Evolutionary conservation across 805 yeast genomes (phyloP).

Genomic region (Lachancea sp.): DNA sequence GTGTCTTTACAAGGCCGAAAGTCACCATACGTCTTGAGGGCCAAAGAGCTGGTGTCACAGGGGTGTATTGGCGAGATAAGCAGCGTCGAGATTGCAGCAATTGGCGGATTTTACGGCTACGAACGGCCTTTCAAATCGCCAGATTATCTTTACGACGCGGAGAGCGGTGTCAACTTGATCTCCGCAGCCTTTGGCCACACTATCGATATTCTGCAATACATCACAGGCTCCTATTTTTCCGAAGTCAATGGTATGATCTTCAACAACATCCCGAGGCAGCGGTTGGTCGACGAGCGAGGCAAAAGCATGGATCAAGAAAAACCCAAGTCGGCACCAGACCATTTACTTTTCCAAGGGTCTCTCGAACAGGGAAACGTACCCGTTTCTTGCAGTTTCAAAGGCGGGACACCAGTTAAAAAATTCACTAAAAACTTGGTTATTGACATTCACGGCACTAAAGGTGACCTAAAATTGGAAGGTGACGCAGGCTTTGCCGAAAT

Average conservation of each 20-base stretch:
- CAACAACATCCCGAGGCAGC: slow-evolving; percentile 27
- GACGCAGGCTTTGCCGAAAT: slow-evolving; percentile 33
- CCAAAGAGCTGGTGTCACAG: slow-evolving; percentile 26
- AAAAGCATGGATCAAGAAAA: slow-evolving; percentile 17
- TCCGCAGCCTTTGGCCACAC: slow-evolving; percentile 30
- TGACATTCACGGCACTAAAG: slow-evolving; percentile 31
- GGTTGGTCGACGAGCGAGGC: slow-evolving; percentile 24
- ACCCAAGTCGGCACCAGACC: slow-evolving; percentile 27
- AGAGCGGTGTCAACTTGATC: slow-evolving; percentile 25
- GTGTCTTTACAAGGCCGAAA: slow-evolving; percentile 29
- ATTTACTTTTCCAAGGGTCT: slow-evolving; percentile 28
- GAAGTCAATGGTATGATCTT: slow-evolving; percentile 26
- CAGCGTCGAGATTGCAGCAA: slow-evolving; percentile 28
- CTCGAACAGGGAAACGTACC: slow-evolving; percentile 26
- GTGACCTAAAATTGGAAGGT: slow-evolving; percentile 30
- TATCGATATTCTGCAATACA: slow-evolving; percentile 27
- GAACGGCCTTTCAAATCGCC: slow-evolving; percentile 26
- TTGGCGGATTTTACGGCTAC: slow-evolving; percentile 31
- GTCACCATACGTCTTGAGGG: slow-evolving; percentile 28
- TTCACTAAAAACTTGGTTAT: slow-evolving; percentile 31
- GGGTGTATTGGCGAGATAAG: slow-evolving; percentile 29
- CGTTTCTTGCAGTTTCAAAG: slow-evolving; percentile 28
- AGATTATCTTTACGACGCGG: slow-evolving; percentile 22
- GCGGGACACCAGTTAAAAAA: slow-evolving; percentile 30
- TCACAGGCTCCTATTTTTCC: slow-evolving; percentile 27